These are phyloP conservation scores for Aspergillus neotritici DNA, from an alignment of 2,329 filamentous ascomycete genomes.

Conservation along the genomic window DNA sequence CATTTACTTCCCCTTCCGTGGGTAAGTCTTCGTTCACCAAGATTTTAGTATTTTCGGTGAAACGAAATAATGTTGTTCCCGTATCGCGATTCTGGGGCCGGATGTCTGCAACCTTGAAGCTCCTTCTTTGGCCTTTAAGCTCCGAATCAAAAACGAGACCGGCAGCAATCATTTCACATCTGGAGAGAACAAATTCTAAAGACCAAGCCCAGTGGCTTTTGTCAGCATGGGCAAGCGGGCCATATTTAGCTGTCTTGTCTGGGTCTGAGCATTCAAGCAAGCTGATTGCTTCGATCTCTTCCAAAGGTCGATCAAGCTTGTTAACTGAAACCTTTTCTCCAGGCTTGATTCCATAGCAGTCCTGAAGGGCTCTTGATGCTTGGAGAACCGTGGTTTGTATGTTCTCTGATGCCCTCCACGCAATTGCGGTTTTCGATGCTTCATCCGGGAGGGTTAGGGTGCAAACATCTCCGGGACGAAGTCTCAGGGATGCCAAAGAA, in stretches of 20 bases:
- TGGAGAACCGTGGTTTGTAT: conserved; percentile 63
- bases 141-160: conserved; percentile 65
- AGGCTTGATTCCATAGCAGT: conserved; percentile 65
- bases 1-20: conserved; percentile 9
- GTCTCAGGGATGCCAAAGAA: conserved; percentile 50
- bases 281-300: conserved; percentile 53
- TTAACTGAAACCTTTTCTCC: conserved; percentile 63
- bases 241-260: conserved; percentile 32
- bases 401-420: conserved; percentile 57
- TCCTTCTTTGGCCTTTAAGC: conserved; percentile 52
- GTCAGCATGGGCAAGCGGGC: conserved; percentile 33
- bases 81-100: conserved; percentile 39
- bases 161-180: conserved; percentile 63
- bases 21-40: conserved; percentile 25
- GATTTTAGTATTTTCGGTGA: conserved; percentile 29
- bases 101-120: conserved; percentile 58
- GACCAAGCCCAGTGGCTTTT: conserved; percentile 45
- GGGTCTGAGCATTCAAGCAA: conserved; percentile 54
- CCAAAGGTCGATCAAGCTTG: conserved; percentile 46
- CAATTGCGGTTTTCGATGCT: conserved; percentile 52
- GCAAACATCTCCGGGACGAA: conserved; percentile 56
- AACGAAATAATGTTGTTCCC: conserved; percentile 31
- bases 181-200: conserved; percentile 40
- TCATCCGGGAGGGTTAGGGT: conserved; percentile 33
- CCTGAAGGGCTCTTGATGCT: conserved; percentile 68